Percentiles rank a stretch among this genome's conserved stretches.
Evolutionary conservation across 345 rosid species (phyloP).

Genomic region (Erysimum cheiranthoides): DNA sequence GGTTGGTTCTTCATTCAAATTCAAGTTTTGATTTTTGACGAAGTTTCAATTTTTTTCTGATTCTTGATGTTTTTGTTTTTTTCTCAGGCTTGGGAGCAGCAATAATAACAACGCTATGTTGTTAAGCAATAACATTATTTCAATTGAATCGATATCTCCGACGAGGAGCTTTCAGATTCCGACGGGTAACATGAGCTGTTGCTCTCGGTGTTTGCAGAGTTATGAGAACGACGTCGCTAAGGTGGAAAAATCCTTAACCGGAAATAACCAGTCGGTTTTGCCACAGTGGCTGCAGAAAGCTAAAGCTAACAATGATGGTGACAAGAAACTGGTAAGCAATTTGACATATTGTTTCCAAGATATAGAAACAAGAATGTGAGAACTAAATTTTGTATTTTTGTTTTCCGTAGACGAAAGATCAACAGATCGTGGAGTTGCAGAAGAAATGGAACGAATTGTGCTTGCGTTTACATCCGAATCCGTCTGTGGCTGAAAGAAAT

Average conservation of each 20-base stretch:
- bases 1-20: conserved; percentile 44
- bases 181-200: conserved; percentile 52
- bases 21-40: background rate
- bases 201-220: conserved; percentile 68
- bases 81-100: conserved; percentile 59
- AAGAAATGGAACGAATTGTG: conserved; percentile 87
- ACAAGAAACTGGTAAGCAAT: conserved; percentile 53
- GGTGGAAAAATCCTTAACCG: conserved; percentile 54
- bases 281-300: conserved; percentile 95
- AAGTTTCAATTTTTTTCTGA: conserved; percentile 1
- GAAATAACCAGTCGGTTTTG: conserved; percentile 52
- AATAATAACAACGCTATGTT: conserved; percentile 47
- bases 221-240: conserved; percentile 70
- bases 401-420: conserved; percentile 63
- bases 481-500: conserved; percentile 51
- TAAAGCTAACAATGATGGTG: conserved; percentile 53
- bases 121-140: conserved; percentile 45
- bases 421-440: conserved; percentile 66
- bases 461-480: conserved; percentile 65
- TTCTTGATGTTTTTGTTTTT: conserved; percentile 10
- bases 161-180: conserved; percentile 57
- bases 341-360: background rate
- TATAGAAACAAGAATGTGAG: background rate
- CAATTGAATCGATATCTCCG: conserved; percentile 60
- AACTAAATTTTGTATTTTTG: background rate